Percentiles rank a stretch among this genome's conserved stretches.
Conservation (phyloP, 2,329 filamentous ascomycete species). For the Phyllosticta capitalensis region DNA sequence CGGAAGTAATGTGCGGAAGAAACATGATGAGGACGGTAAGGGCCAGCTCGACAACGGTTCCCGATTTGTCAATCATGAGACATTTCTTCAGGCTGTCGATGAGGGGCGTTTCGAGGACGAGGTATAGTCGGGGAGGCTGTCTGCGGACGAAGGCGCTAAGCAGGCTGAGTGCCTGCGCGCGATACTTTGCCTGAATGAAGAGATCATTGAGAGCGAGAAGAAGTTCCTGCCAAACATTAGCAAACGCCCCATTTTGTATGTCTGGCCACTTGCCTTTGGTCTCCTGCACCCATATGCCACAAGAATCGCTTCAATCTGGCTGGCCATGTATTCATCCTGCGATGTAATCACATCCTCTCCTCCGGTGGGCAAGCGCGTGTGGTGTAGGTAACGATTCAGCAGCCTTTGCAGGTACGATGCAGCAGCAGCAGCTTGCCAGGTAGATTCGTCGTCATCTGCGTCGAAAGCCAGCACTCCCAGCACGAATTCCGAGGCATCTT, state of each 20-base stretch:
- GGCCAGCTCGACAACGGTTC: conserved; percentile 64
- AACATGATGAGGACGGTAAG: conserved; percentile 72
- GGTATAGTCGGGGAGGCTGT: conserved; percentile 70
- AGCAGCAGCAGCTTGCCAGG: conserved; percentile 35
- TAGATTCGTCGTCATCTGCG: conserved; percentile 43
- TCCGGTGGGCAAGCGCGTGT: conserved; percentile 30
- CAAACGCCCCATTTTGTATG: not conserved
- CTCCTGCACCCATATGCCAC: conserved; percentile 54
- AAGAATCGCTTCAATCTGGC: conserved; percentile 45
- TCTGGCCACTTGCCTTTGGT: conserved; percentile 43
- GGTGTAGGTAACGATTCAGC: conserved; percentile 34
- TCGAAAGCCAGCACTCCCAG: conserved; percentile 56
- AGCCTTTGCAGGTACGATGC: conserved; percentile 47
- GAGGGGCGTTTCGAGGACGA: conserved; percentile 61
- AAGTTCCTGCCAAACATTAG: conserved; percentile 44
- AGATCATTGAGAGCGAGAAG: conserved; percentile 56
- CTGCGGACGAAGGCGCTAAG: conserved; percentile 64
- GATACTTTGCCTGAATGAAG: conserved; percentile 54
- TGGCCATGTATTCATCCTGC: conserved; percentile 38
- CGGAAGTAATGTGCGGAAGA: conserved; percentile 68
- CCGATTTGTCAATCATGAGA: conserved; percentile 68
- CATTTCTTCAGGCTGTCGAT: conserved; percentile 64
- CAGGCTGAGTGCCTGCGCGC: conserved; percentile 55
- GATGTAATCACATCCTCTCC: conserved; percentile 30
- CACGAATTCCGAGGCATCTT: conserved; percentile 56